These are phyloP conservation scores for Yamadazyma blattariae DNA, from an alignment of 1,139 yeast species.

Conservation along the genomic window DNA sequence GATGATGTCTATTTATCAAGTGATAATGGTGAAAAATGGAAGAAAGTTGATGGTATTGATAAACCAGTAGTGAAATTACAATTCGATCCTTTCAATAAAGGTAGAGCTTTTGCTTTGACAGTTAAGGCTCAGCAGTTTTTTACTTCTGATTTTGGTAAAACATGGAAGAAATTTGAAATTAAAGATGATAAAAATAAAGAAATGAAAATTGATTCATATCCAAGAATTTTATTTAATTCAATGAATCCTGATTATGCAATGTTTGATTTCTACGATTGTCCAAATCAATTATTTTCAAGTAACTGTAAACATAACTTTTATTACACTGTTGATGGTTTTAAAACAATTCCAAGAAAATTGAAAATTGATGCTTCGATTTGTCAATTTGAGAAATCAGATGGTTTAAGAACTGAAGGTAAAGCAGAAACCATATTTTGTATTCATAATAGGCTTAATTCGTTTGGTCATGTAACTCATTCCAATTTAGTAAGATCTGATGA, in stretches of 20 bases:
- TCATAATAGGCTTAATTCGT: constrained; percentile 37
- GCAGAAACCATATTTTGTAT: constrained; percentile 52
- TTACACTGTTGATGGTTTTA: constrained; percentile 56
- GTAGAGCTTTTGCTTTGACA: constrained; percentile 55
- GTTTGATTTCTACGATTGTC: constrained; percentile 38
- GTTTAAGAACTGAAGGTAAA: constrained; percentile 34
- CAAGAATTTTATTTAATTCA: constrained; percentile 34
- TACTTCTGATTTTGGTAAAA: constrained; percentile 55
- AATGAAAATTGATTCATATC: constrained; percentile 12
- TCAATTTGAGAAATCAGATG: constrained; percentile 47
- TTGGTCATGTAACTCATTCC: constrained; percentile 43
- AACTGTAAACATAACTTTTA: constrained; percentile 38
- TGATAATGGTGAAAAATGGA: constrained; percentile 62
- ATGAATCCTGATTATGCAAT: constrained; percentile 38
- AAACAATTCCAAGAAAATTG: constrained; percentile 36
- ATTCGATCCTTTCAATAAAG: constrained; percentile 43
- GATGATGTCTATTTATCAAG: constrained; percentile 38
- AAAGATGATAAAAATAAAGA: constrained; percentile 10
- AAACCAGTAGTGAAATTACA: constrained; percentile 26
- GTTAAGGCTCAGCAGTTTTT: constrained; percentile 37
- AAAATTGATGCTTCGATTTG: constrained; percentile 40
- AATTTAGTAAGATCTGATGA: constrained; percentile 48
- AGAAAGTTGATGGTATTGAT: constrained; percentile 26
- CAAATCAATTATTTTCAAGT: constrained; percentile 16
- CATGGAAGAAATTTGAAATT: constrained; percentile 50